Evolutionary conservation across 352 stramenopile species (phyloP).

Genomic region (Phytophthora palmivora): DNA sequence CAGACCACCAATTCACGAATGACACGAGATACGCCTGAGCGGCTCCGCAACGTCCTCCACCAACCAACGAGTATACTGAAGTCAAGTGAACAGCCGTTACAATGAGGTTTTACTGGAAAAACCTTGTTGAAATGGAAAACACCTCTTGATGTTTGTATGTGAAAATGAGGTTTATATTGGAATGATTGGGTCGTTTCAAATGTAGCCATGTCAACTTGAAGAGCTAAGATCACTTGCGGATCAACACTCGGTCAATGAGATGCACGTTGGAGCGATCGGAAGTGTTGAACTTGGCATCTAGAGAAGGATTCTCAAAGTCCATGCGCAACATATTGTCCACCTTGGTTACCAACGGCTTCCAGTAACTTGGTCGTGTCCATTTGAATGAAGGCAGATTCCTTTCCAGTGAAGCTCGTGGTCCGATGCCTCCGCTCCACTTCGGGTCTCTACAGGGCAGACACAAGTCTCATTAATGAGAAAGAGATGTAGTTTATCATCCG

Average conservation of each 20-base stretch:
- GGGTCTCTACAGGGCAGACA: constrained; percentile 57
- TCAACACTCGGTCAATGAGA: constrained; percentile 75
- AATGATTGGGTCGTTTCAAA: constrained; percentile 23
- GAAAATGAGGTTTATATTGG: constrained; percentile 24
- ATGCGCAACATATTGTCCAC: constrained; percentile 86
- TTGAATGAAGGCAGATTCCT: constrained; percentile 71
- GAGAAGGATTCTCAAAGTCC: constrained; percentile 84
- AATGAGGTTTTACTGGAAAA: constrained; percentile 31
- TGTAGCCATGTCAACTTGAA: constrained; percentile 28
- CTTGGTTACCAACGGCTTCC: constrained; percentile 82
- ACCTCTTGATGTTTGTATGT: constrained; percentile 31
- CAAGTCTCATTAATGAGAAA: neutral
- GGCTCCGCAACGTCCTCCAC: constrained; percentile 1
- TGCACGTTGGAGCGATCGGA: constrained; percentile 84
- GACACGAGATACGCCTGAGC: constrained; percentile 2
- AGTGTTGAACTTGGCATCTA: constrained; percentile 79
- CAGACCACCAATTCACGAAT: constrained; percentile 39
- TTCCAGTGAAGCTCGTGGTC: constrained; percentile 54
- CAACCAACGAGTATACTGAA: constrained; percentile 46
- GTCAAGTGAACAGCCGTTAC: constrained; percentile 28
- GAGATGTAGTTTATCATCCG: constrained; percentile 4
- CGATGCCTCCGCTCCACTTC: constrained; percentile 73
- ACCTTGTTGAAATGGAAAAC: constrained; percentile 18
- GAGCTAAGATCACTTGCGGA: constrained; percentile 43
- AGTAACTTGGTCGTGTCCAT: constrained; percentile 82